A percentile compares a stretch with the other conserved stretches of the same genome.
These are phyloP conservation scores for Populus tomentosa DNA, from an alignment of 441 rosid species.

Conservation along the genomic window DNA sequence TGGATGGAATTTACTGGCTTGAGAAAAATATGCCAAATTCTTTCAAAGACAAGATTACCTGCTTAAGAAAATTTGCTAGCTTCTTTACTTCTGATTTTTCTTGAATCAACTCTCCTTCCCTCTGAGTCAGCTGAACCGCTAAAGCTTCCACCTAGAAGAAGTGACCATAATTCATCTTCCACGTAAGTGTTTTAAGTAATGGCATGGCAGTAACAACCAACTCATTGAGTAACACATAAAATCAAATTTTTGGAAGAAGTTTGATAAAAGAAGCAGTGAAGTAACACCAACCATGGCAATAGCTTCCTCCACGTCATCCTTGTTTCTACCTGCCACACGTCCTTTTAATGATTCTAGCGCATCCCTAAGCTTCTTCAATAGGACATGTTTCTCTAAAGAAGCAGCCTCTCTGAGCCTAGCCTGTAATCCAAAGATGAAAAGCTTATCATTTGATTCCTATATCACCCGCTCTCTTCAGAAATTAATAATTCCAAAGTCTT, in stretches of 20 bases:
- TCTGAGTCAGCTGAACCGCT: constrained; percentile 89
- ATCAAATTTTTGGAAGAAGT: background rate
- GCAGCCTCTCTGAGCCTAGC: constrained; percentile 86
- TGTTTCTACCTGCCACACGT: too few species aligned
- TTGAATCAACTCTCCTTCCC: constrained; percentile 93
- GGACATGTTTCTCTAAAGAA: constrained; percentile 89
- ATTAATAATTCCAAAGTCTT: constrained; percentile 5
- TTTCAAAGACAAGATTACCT: constrained; percentile 39
- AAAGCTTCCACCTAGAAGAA: constrained; percentile 86
- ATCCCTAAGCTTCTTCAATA: too few species aligned
- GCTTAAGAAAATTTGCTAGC: constrained; percentile 82
- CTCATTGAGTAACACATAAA: background rate
- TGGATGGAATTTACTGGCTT: background rate
- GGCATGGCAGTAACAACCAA: background rate
- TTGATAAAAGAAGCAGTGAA: too few species aligned
- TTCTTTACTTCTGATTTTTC: constrained; percentile 96
- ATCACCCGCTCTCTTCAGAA: background rate
- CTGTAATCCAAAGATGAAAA: constrained; percentile 38
- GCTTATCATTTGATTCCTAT: constrained; percentile 2
- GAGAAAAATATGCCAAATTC: background rate
- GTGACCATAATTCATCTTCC: constrained; percentile 13
- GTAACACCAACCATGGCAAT: too few species aligned
- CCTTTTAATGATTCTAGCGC: too few species aligned
- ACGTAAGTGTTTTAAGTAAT: background rate
- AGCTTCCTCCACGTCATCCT: too few species aligned